Base-by-base conservation (phyloP, 805 yeast genomes). In the Suhomyces sp. region DNA sequence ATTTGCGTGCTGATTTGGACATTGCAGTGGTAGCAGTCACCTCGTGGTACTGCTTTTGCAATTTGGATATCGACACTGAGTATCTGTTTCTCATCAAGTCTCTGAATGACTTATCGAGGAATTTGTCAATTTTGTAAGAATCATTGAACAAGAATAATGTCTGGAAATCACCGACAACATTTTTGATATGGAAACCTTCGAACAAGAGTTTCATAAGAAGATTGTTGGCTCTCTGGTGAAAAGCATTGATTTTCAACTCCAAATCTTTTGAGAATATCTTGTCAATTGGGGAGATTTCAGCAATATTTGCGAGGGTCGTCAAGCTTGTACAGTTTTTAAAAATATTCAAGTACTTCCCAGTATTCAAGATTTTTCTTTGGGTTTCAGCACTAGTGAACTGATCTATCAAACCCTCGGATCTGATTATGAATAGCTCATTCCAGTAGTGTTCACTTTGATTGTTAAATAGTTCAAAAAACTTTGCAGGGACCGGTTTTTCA, bases 291-390 rank as follows among this genome's bases (percentile, higher is more conserved):
- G 52, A 54, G 10, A 71, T 53, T 44, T 70, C 75, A 19, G 66
- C 59, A 19, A 71, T 59, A 20, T 46, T 51, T 4, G 63, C 63
- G 29, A 72, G 63, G 48, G 67, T 63, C n/a, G 73, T 71, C 3
- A 81, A 69, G 0, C 85, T 86, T 9, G 71, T 66, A 60, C 88
- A 84, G 51, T 78, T 83, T 50, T 82, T 78, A 43, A 87, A 75
- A 2, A 93, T 85, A 60, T 89, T 88, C 51, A 91, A 71, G 59
- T 85, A 85, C 67, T 90, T 92, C 1, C 99, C 99, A 0, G 97
- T 89, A 47, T 84, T 73, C 21, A 93, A 71, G 0, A 93, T 77
- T 65, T 86, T 86, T 46, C 78, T 76, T 57, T 87, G 87, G 6
- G 84, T 63, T 2, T 76, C 79, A 22, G 71, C 73, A 37, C 75